These are phyloP conservation scores for Metroxylon sagu DNA, from an alignment of 176 grass and related monocot genomes.

Conservation along the genomic window DNA sequence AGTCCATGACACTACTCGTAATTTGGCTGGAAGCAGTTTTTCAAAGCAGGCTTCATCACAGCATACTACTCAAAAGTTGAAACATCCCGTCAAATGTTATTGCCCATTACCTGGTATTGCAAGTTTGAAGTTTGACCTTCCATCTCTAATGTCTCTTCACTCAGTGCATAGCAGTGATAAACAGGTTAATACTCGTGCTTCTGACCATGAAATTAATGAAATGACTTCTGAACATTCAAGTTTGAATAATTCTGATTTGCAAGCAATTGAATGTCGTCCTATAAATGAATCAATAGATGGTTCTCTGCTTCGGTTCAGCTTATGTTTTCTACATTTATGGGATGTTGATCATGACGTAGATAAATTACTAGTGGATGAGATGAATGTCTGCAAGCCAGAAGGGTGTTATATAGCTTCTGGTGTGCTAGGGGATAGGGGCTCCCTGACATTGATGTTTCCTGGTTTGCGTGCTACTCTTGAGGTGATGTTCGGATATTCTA, in stretches of 20 bases:
- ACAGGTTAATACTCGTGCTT: conserved; percentile 35
- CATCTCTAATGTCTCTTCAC: conserved; percentile 62
- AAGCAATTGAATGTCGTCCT: conserved; percentile 55
- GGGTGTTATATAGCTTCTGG: conserved; percentile 70
- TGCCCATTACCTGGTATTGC: conserved; percentile 86
- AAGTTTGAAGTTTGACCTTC: conserved; percentile 81
- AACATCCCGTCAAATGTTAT: conserved; percentile 68
- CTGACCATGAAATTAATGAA: conserved; percentile 29
- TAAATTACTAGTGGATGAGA: conserved; percentile 76
- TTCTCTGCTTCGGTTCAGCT: conserved; percentile 73
- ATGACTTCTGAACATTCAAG: conserved; percentile 9
- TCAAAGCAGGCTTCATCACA: conserved; percentile 24
- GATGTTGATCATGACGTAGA: conserved; percentile 76
- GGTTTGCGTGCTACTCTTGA: conserved; percentile 71
- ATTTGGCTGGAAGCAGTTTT: conserved; percentile 42
- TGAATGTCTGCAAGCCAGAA: conserved; percentile 95
- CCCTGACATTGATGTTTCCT: conserved; percentile 82
- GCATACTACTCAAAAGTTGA: conserved; percentile 35
- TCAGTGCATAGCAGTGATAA: conserved; percentile 25
- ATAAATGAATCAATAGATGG: conserved; percentile 71
- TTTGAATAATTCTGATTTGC: conserved; percentile 22
- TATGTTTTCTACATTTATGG: conserved; percentile 98
- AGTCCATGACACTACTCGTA: conserved; percentile 26
- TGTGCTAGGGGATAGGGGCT: conserved; percentile 73
- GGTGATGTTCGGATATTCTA: conserved; percentile 23